These are phyloP conservation scores for Podaxis sp. DNA, from an alignment of 768 basidiomycete genomes.

Conservation along the genomic window DNA sequence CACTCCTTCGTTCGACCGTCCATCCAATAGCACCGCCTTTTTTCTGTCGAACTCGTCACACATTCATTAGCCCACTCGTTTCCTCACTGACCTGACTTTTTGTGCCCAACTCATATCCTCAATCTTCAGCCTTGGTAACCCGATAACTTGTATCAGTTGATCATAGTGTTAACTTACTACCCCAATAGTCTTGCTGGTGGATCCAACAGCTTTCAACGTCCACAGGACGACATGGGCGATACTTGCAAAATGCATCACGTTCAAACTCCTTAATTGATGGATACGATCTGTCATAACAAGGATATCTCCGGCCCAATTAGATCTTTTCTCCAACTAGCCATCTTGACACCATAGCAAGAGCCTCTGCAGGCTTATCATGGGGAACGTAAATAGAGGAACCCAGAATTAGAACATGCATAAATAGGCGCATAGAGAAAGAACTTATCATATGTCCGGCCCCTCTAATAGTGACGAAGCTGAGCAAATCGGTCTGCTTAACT, in stretches of 20 bases:
- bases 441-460: conserved; percentile 61
- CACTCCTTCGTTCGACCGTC: no score
- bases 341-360: conserved; percentile 59
- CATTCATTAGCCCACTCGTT: no score
- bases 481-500: conserved; percentile 51
- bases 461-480: conserved; percentile 38
- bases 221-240: not conserved
- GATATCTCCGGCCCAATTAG: conserved; percentile 21
- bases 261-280: conserved; percentile 5
- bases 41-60: no score
- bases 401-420: conserved; percentile 18
- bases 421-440: conserved; percentile 20
- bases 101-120: not conserved
- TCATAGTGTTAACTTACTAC: not conserved
- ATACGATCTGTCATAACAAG: conserved; percentile 7
- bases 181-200: not conserved
- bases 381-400: conserved; percentile 47
- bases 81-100: no score
- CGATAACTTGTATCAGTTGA: not conserved
- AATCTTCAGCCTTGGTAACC: not conserved
- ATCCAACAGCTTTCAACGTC: not conserved
- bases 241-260: conserved; percentile 1
- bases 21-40: not conserved
- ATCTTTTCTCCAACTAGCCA: conserved; percentile 54
- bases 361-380: conserved; percentile 67